A percentile compares a stretch with the other conserved stretches of the same genome.
Conservation (phyloP, 352 stramenopile species). For the Phytophthora sansomeana region DNA sequence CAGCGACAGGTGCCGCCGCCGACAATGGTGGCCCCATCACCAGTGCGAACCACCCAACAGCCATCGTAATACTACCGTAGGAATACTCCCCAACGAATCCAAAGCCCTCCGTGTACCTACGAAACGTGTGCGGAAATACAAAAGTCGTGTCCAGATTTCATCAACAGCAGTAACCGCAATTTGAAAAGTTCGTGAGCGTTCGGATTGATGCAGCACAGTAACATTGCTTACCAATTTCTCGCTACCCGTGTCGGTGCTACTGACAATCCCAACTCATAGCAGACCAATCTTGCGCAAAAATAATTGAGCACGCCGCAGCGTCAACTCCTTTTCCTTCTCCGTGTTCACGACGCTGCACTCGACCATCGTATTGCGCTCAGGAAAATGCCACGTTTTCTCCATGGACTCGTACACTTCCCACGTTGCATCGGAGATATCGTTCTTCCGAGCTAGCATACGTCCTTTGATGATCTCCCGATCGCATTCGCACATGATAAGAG, state of each 20-base stretch:
- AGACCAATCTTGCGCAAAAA: conserved; percentile 70
- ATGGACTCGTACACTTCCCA: conserved; percentile 78
- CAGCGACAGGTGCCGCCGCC: conserved; percentile 25
- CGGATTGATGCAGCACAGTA: conserved; percentile 5
- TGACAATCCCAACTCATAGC: conserved; percentile 27
- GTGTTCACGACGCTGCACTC: conserved; percentile 70
- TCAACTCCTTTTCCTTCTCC: conserved; percentile 77
- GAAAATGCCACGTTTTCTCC: conserved; percentile 55
- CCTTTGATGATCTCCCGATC: conserved; percentile 76
- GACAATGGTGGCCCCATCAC: conserved; percentile 16
- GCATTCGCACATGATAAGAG: conserved; percentile 67
- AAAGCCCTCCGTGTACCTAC: conserved; percentile 26
- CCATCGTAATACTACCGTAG: conserved; percentile 40
- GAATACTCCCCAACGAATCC: conserved; percentile 23
- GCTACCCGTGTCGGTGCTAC: not conserved
- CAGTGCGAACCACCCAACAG: conserved; percentile 27
- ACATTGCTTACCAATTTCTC: conserved; percentile 11
- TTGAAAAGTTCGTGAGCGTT: not conserved
- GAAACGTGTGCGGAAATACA: conserved; percentile 19
- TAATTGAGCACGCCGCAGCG: conserved; percentile 55
- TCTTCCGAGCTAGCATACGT: conserved; percentile 64
- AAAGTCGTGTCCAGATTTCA: conserved; percentile 11
- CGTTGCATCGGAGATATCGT: conserved; percentile 71
- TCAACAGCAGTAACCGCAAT: not conserved
- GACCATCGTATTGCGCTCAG: conserved; percentile 40